Conservation (phyloP, 225 moss, liverwort and hornwort species). For the Pleurozium schreberi region DNA sequence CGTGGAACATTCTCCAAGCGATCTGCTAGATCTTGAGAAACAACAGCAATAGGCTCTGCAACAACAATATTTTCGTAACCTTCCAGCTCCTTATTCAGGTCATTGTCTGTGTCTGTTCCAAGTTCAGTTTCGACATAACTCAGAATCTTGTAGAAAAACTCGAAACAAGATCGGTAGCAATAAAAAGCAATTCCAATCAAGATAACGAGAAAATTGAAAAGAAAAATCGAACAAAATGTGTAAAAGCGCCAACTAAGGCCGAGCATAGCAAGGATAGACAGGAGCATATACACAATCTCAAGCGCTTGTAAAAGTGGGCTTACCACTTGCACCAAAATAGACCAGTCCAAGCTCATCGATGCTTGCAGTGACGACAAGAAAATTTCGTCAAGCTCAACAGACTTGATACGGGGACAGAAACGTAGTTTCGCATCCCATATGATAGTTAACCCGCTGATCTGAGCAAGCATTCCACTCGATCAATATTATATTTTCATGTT, state of each 20-base stretch:
- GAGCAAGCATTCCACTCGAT: not conserved
- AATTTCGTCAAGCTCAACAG: slow-evolving; percentile 15
- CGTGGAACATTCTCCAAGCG: slow-evolving; percentile 45
- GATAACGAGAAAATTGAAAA: not conserved
- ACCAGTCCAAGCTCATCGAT: slow-evolving; percentile 73
- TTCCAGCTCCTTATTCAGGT: slow-evolving; percentile 44
- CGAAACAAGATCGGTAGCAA: not conserved
- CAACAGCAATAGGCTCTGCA: slow-evolving; percentile 62
- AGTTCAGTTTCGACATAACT: not conserved
- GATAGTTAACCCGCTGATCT: slow-evolving; percentile 14
- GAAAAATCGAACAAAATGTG: not conserved
- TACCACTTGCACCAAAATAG: slow-evolving; percentile 75
- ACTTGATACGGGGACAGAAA: slow-evolving; percentile 9
- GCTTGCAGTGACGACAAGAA: not conserved
- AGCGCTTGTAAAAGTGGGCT: not conserved
- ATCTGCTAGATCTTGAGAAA: slow-evolving; percentile 46
- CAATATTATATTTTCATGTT: not conserved
- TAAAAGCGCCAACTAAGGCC: not conserved
- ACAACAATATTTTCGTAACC: slow-evolving; percentile 85
- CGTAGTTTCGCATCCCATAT: not conserved
- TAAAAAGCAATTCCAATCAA: not conserved
- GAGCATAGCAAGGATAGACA: not conserved
- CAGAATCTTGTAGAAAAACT: not conserved
- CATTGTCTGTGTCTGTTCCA: slow-evolving; percentile 81
- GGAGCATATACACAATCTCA: not conserved